These are phyloP conservation scores for Dactylellina haptotyla DNA, from an alignment of 2,329 filamentous ascomycete species.

Conservation along the genomic window DNA sequence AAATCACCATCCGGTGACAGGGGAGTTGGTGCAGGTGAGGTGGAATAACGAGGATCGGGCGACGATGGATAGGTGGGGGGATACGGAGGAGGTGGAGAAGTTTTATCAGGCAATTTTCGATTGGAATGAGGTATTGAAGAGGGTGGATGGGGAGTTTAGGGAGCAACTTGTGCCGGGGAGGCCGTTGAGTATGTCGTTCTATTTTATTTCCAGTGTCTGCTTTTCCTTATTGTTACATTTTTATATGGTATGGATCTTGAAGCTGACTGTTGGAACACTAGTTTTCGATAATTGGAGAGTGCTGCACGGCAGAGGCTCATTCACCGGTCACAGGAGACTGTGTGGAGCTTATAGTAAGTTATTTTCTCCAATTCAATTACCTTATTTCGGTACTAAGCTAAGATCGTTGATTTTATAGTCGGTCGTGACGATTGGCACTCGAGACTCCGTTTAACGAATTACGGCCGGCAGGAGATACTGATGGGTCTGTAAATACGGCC, in stretches of 20 bases:
- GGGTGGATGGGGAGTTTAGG: conserved; percentile 76
- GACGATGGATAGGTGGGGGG: conserved; percentile 69
- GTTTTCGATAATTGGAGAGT: conserved; percentile 98
- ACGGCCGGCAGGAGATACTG: conserved; percentile 59
- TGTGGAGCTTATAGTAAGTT: conserved; percentile 88
- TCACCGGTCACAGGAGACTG: conserved; percentile 84
- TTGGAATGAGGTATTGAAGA: conserved; percentile 76
- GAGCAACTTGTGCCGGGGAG: conserved; percentile 82
- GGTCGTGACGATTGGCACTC: conserved; percentile 84
- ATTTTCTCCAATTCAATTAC: neutral
- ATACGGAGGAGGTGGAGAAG: conserved; percentile 64
- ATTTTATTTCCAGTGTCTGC: no score
- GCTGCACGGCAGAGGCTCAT: conserved; percentile 83
- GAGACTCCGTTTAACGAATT: conserved; percentile 77
- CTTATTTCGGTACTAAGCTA: conserved; percentile 5
- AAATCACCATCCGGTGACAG: conserved; percentile 66
- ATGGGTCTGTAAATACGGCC: conserved; percentile 56
- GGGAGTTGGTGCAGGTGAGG: conserved; percentile 72
- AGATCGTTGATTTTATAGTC: conserved; percentile 65
- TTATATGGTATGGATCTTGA: neutral
- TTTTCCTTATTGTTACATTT: conserved; percentile 55
- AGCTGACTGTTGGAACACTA: conserved; percentile 59
- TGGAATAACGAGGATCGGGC: conserved; percentile 96
- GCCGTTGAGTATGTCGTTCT: conserved; percentile 72
- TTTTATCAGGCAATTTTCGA: conserved; percentile 86